phyloP scores from a whole-genome alignment of 768 basidiomycete species.

The Cyathus striatus region DNA sequence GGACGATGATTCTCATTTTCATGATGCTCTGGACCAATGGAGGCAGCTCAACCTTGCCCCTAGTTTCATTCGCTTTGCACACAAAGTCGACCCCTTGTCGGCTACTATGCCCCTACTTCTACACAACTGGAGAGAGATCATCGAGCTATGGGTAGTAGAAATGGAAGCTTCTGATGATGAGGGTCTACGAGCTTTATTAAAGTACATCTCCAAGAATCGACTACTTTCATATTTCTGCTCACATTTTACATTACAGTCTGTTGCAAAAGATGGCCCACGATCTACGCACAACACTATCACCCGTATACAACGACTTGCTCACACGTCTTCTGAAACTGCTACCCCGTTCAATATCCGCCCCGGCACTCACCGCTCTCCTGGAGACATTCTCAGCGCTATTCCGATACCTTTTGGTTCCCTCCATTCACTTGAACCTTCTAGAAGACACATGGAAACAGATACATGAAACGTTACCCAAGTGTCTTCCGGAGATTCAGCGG shows the following conservation, averaged over 20 bases:
- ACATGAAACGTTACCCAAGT: slow-evolving; percentile 45
- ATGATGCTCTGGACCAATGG: slow-evolving; percentile 69
- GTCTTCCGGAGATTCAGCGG: slow-evolving; percentile 67
- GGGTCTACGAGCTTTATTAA: slow-evolving; percentile 65
- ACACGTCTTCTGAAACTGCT: slow-evolving; percentile 52
- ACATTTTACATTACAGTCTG: slow-evolving; percentile 37
- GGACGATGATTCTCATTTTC: slow-evolving; percentile 80
- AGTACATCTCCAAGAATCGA: slow-evolving; percentile 42
- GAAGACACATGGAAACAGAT: slow-evolving; percentile 59
- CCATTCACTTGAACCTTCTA: slow-evolving; percentile 47
- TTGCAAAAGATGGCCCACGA: slow-evolving; percentile 78
- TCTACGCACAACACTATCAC: slow-evolving; percentile 69
- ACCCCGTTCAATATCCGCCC: slow-evolving; percentile 51
- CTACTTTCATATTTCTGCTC: not conserved
- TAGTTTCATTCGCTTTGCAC: slow-evolving; percentile 66
- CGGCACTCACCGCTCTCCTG: slow-evolving; percentile 57
- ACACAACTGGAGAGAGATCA: slow-evolving; percentile 71
- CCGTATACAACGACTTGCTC: slow-evolving; percentile 54
- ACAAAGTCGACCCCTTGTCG: slow-evolving; percentile 53
- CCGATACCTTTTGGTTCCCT: slow-evolving; percentile 67
- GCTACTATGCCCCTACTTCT: slow-evolving; percentile 77
- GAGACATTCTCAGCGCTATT: slow-evolving; percentile 67
- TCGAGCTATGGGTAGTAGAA: slow-evolving; percentile 58
- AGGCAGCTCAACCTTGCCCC: slow-evolving; percentile 76
- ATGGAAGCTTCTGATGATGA: slow-evolving; percentile 64